Base-by-base conservation (phyloP, 768 basidiomycete species). In the Xerocomus brunneocitrinus region DNA sequence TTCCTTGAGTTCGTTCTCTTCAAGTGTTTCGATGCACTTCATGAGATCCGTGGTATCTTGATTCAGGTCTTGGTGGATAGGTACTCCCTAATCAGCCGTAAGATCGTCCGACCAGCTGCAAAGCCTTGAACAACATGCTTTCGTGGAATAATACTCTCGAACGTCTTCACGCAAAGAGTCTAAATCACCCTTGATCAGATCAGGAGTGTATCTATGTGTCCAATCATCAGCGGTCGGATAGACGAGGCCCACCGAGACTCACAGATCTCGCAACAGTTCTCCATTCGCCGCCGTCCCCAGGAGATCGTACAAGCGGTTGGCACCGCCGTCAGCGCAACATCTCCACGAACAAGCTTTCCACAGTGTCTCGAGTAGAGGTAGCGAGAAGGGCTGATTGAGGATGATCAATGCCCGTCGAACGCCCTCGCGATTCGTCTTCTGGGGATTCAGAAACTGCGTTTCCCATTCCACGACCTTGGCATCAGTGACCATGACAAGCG, bases 31-130 rank as follows among this genome's bases (percentile, higher is more conserved):
- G 2, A 98, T 71, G 62, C 94, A 98, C 71, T 99, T 99, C 87
- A 91, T 92, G 53, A 99, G 78, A 67, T 99, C 97, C 0, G 95
- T 98, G n/a, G 91, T 80, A 64, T 91, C 70, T 65, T 92, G 85
- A 64, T 88, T 82, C 0, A 72, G 58, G 62, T 97, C 95, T 49
- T 82, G 70, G 0, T 83, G 64, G 35, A 95, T 72, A 0, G 69
- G 65, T 3, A 97, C 88, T 31, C 80, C 84, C 91, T 94, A 25
- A 34, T 28, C 30, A 24, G 14, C 48, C 0, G 39, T 52, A 30
- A 54, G 38, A 31, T 44, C n/a, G 22, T 44, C 42, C 25, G 28
- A 24, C 38, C 14, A 28, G 19, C 13, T 12, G 24, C 10, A 49
- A 55, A 42, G 39, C 34, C 16, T 50, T 2, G 12, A 32, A 36